phyloP scores from a whole-genome alignment of 2,329 filamentous ascomycete species.

The Rhinocladiella mackenziei region DNA sequence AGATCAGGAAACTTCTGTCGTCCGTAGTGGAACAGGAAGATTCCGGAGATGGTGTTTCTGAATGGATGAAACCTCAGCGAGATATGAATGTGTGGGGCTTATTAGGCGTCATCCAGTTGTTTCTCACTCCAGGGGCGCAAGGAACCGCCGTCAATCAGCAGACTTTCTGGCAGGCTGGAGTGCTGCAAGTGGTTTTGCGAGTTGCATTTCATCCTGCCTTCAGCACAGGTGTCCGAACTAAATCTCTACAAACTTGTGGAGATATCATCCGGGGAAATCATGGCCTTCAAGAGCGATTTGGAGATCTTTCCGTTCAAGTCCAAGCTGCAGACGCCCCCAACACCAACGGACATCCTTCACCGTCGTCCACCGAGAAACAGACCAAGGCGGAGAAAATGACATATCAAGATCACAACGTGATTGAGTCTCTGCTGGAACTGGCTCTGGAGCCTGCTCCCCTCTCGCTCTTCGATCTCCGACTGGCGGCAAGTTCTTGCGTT shows the following conservation, averaged over 20 bases:
- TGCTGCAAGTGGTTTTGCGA: slow-evolving; percentile 74
- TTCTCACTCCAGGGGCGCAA: slow-evolving; percentile 73
- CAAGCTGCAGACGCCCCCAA: slow-evolving; percentile 27
- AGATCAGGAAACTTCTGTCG: slow-evolving; percentile 66
- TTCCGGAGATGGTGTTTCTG: slow-evolving; percentile 57
- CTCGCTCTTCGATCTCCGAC: slow-evolving; percentile 71
- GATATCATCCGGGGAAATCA: slow-evolving; percentile 82
- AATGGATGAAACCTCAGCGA: slow-evolving; percentile 71
- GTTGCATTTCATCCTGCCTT: slow-evolving; percentile 73
- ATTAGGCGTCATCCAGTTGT: slow-evolving; percentile 78
- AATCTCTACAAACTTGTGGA: slow-evolving; percentile 79
- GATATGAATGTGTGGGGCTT: slow-evolving; percentile 92
- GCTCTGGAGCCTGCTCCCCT: slow-evolving; percentile 65
- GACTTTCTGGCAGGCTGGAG: slow-evolving; percentile 77
- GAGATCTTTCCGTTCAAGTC: slow-evolving; percentile 69
- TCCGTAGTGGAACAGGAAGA: slow-evolving; percentile 54
- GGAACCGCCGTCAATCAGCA: slow-evolving; percentile 79
- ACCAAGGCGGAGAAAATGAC: too few species aligned
- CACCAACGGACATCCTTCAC: slow-evolving; percentile 36
- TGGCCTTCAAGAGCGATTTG: slow-evolving; percentile 80
- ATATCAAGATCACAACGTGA: slow-evolving; percentile 60
- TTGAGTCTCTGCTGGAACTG: slow-evolving; percentile 84
- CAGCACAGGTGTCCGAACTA: slow-evolving; percentile 73
- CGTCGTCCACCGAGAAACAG: slow-evolving; percentile 12
- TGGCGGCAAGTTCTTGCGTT: slow-evolving; percentile 83